Conservation (phyloP, 202 grass and related monocot genomes). For the Schoenoplectus triqueter region DNA sequence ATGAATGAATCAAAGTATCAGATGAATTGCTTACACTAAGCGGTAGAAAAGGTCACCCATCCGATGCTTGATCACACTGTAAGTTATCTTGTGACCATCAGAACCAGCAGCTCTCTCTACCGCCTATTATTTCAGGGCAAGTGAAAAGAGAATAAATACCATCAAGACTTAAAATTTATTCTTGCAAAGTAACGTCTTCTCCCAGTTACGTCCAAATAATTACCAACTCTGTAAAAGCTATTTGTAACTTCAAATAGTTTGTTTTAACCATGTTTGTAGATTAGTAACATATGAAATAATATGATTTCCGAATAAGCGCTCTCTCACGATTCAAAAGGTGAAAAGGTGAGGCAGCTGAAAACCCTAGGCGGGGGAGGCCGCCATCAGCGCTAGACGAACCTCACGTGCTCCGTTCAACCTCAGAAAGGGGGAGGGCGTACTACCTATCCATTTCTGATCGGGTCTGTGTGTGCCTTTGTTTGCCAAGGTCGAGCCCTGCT, state of each 20-base stretch:
- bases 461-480: too few species aligned
- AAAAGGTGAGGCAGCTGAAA: too few species aligned
- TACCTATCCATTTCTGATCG: too few species aligned
- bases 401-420: too few species aligned
- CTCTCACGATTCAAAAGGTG: too few species aligned
- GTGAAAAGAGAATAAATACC: background rate
- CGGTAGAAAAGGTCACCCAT: slow-evolving; percentile 91
- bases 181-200: background rate
- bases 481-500: too few species aligned
- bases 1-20: background rate
- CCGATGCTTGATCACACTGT: slow-evolving; percentile 82
- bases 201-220: background rate
- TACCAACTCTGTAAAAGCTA: background rate
- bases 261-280: background rate
- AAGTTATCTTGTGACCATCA: slow-evolving; percentile 96
- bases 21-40: slow-evolving; percentile 75
- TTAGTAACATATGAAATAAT: background rate
- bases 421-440: too few species aligned
- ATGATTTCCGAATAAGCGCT: too few species aligned
- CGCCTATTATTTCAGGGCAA: slow-evolving; percentile 44
- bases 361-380: too few species aligned
- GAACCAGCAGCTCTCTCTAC: slow-evolving; percentile 81
- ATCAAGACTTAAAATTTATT: background rate
- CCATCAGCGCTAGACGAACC: too few species aligned
- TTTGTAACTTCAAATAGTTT: background rate